phyloP scores from a whole-genome alignment of 225 moss, liverwort and hornwort species.

The Thuidium tamariscinum region DNA sequence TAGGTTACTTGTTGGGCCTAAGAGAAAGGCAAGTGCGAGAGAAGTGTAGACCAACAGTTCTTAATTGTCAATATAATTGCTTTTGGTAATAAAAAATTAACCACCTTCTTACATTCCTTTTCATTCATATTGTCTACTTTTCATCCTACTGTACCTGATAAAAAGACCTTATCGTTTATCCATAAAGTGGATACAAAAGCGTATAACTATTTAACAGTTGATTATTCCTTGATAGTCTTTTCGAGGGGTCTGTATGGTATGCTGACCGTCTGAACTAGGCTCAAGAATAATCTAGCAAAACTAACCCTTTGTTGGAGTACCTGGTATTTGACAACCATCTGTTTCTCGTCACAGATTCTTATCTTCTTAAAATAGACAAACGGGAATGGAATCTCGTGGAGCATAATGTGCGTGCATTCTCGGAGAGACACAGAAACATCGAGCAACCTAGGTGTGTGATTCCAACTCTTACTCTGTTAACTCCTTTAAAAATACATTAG shows the following conservation, averaged over 20 bases:
- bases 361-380: slow-evolving; percentile 41
- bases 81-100: no score
- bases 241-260: not conserved
- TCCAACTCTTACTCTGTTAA: not conserved
- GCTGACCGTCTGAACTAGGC: not conserved
- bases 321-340: not conserved
- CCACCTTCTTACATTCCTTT: not conserved
- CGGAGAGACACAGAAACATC: slow-evolving; percentile 13
- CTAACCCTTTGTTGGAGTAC: not conserved
- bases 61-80: not conserved
- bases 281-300: not conserved
- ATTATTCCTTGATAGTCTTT: not conserved
- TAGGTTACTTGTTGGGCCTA: not conserved
- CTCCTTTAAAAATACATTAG: not conserved
- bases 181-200: not conserved
- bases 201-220: not conserved
- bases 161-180: not conserved
- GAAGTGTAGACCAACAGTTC: not conserved
- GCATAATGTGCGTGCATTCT: slow-evolving; percentile 23
- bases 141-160: not conserved
- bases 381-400: slow-evolving; percentile 43
- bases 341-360: slow-evolving; percentile 19
- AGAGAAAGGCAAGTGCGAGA: not conserved
- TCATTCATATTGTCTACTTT: not conserved
- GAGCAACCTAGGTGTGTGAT: slow-evolving; percentile 20